These are phyloP conservation scores for Aspergillus hiratsukae DNA, from an alignment of 2,329 filamentous ascomycete species.

Conservation along the genomic window DNA sequence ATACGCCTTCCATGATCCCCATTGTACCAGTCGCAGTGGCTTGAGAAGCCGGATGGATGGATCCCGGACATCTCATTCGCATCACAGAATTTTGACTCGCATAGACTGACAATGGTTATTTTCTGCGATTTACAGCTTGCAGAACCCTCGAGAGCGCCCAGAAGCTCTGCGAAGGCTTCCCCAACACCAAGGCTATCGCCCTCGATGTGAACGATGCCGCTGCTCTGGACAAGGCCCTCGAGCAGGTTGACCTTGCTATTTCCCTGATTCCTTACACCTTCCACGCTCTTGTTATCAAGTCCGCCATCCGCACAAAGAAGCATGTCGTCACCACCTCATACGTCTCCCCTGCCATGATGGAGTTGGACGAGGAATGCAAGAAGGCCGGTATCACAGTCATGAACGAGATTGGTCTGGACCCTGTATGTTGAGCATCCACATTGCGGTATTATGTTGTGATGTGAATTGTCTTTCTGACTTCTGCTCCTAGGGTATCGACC, in stretches of 20 bases:
- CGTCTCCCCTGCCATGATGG: slow-evolving; percentile 86
- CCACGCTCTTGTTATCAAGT: slow-evolving; percentile 87
- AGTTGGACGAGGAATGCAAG: slow-evolving; percentile 77
- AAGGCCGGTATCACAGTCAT: slow-evolving; percentile 92
- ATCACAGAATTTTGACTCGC: not conserved
- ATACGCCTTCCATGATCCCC: not conserved
- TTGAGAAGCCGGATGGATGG: not conserved
- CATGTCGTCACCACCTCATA: slow-evolving; percentile 94
- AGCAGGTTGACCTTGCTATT: slow-evolving; percentile 74
- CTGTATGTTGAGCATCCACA: slow-evolving; percentile 18
- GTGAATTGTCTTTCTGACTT: not conserved
- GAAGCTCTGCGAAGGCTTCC: slow-evolving; percentile 67
- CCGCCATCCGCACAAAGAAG: slow-evolving; percentile 89
- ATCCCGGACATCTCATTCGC: not conserved
- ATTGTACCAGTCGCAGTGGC: not conserved
- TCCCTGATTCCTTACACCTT: slow-evolving; percentile 86
- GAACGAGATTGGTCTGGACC: slow-evolving; percentile 81
- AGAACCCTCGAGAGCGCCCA: slow-evolving; percentile 73
- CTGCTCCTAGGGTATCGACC: slow-evolving; percentile 34
- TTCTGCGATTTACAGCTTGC: slow-evolving; percentile 57
- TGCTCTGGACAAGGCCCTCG: slow-evolving; percentile 75
- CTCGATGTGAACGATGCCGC: slow-evolving; percentile 75
- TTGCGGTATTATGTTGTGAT: not conserved
- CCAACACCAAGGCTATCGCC: slow-evolving; percentile 69
- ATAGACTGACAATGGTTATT: slow-evolving; percentile 1